Base-by-base conservation (phyloP, 768 basidiomycete species). In the Termitomyces sp. region DNA sequence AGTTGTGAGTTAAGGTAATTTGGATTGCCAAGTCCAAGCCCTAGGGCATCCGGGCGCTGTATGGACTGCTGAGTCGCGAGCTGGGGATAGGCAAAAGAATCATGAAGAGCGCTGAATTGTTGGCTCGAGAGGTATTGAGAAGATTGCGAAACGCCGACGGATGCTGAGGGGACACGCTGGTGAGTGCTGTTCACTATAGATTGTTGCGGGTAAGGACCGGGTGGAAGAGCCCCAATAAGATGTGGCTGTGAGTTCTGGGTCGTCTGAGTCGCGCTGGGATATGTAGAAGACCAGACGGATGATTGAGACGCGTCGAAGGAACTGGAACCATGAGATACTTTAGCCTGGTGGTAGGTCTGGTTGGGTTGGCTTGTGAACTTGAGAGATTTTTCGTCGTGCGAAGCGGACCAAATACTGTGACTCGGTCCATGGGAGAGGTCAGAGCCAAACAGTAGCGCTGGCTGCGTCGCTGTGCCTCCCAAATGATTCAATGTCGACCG, bases 321-420 rank as follows among this genome's bases (percentile, higher is more conserved):
- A 9, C 66, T 61, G 20, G 67, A 57, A 29, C 59, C 59, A 5
- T 71, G 66, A 53, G 64, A 66, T 55, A 72, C 70, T 34, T 72
- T 74, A 12, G 66, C 70, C 29, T 70, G 76, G 63, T 73, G 49
- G 43, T 57, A 74, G 11, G 67, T 66, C 36, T 74, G 73, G 43
- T 71, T 73, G 57, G 68, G 71, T n/a, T 71, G 71, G 47, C 71
- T 67, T 43, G 66, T 72, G 55, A 76, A 77, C 50, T 70, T 75
- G 46, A 79, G 67, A 31, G 75, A 67, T 55, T 77, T 74, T 58
- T 84, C 83, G 61, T 86, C 86, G 3, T 75, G 73, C 1, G 82
- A 77, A 14, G 86, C 79, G 4, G 88, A 85, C 89, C 89, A 90
- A 45, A 90, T 91, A 1, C 85, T 89, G 53, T 81, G 76, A 37